Conservation (phyloP, 306 rosid species). For the Gastrolobium bilobum region DNA sequence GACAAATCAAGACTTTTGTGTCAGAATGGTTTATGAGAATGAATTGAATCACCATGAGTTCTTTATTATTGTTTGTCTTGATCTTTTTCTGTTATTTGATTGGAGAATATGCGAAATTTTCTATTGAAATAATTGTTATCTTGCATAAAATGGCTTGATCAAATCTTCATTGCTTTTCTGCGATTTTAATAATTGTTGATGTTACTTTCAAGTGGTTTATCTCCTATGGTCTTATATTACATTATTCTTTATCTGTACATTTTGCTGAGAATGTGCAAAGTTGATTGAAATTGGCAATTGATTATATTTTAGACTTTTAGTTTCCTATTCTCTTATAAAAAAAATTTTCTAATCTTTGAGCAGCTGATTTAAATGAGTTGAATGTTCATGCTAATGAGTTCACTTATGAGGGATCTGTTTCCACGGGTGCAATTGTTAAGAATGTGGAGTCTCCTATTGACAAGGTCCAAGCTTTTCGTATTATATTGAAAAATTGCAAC, state of each 20-base stretch:
- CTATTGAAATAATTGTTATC: constrained; percentile 20
- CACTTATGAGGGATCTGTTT: constrained; percentile 70
- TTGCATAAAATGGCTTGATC: constrained; percentile 38
- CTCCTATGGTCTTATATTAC: constrained; percentile 20
- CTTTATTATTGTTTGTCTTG: constrained; percentile 30
- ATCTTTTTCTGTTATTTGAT: constrained; percentile 19
- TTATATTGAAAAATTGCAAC: constrained; percentile 53
- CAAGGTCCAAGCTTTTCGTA: constrained; percentile 77
- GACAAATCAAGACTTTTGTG: constrained; percentile 28
- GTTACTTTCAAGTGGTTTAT: constrained; percentile 25
- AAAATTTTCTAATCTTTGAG: constrained; percentile 31
- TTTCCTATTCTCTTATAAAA: constrained; percentile 30
- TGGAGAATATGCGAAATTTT: constrained; percentile 32
- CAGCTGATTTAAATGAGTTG: constrained; percentile 82
- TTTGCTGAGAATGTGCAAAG: constrained; percentile 34
- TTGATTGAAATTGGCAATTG: constrained; percentile 35
- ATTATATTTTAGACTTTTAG: constrained; percentile 16
- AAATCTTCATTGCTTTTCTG: constrained; percentile 25
- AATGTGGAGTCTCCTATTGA: constrained; percentile 92
- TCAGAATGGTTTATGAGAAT: constrained; percentile 21
- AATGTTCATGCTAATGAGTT: constrained; percentile 88
- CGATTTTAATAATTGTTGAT: constrained; percentile 11
- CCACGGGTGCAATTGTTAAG: constrained; percentile 88
- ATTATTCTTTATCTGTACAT: constrained; percentile 20
- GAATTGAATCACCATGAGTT: constrained; percentile 29